Percentiles rank a stretch among this genome's conserved stretches.
phyloP scores from a whole-genome alignment of 306 rosid species.

The Alnus rubra region DNA sequence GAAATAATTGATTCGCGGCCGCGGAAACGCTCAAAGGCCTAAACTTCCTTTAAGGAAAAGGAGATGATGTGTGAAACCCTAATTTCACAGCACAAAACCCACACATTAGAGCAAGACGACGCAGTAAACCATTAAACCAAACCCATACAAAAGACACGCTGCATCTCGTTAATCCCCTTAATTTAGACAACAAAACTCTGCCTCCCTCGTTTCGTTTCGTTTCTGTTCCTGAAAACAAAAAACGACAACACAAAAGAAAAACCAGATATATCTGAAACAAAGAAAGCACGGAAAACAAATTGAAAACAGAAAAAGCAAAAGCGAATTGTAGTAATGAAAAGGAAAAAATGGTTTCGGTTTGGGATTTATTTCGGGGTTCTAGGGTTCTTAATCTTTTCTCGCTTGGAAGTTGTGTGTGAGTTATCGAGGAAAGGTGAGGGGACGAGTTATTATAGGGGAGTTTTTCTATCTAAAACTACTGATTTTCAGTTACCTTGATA shows the following conservation, averaged over 20 bases:
- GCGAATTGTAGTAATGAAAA: not conserved
- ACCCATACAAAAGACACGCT: conserved; percentile 2
- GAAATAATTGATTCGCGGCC: conserved; percentile 31
- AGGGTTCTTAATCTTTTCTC: not conserved
- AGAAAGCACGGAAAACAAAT: conserved; percentile 2
- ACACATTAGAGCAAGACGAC: conserved; percentile 44
- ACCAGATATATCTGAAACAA: conserved; percentile 16
- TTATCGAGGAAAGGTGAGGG: not conserved
- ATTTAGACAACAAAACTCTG: conserved; percentile 20
- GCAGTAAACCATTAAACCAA: conserved; percentile 26
- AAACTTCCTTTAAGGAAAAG: conserved; percentile 20
- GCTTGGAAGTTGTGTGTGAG: not conserved
- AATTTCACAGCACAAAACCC: conserved; percentile 56
- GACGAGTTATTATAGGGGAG: not conserved
- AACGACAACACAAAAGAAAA: conserved; percentile 18
- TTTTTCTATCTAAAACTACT: not conserved
- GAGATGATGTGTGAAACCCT: conserved; percentile 61
- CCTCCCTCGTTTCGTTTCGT: conserved; percentile 17
- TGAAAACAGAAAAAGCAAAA: not conserved
- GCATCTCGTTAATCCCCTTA: not conserved
- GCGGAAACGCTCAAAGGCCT: not conserved
- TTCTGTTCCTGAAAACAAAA: conserved; percentile 50
- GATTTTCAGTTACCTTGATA: not conserved
- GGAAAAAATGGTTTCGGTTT: not conserved
- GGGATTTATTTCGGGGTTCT: not conserved